Evolutionary conservation across 1,284 basidiomycete species (phyloP).

Genomic region (Ustilago xerochloae): DNA sequence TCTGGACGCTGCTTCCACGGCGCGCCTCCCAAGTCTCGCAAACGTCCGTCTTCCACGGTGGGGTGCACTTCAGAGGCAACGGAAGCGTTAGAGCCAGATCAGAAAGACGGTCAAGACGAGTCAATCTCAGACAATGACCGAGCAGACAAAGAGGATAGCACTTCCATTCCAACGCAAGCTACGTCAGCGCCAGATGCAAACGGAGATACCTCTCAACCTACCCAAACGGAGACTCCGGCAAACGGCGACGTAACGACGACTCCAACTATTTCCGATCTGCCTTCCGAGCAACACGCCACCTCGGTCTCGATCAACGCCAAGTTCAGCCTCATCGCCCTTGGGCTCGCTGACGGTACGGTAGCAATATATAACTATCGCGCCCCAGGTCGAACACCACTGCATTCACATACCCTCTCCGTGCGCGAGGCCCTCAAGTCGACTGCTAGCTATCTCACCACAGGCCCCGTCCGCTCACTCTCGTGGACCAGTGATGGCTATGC

Average conservation of each 20-base stretch:
- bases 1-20: slow-evolving; percentile 54
- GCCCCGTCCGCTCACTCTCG: slow-evolving; percentile 77
- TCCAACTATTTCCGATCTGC: neutral
- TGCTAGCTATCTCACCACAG: slow-evolving; percentile 71
- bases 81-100: neutral
- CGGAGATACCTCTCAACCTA: neutral
- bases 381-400: slow-evolving; percentile 37
- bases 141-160: neutral
- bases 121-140: neutral
- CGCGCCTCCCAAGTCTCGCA: slow-evolving; percentile 13
- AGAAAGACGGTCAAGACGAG: neutral
- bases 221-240: neutral
- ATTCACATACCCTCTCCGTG: slow-evolving; percentile 65
- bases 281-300: slow-evolving; percentile 74
- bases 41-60: slow-evolving; percentile 14
- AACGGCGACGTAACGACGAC: neutral
- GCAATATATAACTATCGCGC: slow-evolving; percentile 60
- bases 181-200: neutral
- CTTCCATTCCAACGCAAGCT: neutral
- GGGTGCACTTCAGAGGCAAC: neutral
- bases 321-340: slow-evolving; percentile 86
- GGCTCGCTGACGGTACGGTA: slow-evolving; percentile 75
- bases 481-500: slow-evolving; percentile 91
- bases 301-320: slow-evolving; percentile 79
- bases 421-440: slow-evolving; percentile 66